Evolutionary conservation across 768 basidiomycete species (phyloP).

Genomic region (Podaxis sp.): DNA sequence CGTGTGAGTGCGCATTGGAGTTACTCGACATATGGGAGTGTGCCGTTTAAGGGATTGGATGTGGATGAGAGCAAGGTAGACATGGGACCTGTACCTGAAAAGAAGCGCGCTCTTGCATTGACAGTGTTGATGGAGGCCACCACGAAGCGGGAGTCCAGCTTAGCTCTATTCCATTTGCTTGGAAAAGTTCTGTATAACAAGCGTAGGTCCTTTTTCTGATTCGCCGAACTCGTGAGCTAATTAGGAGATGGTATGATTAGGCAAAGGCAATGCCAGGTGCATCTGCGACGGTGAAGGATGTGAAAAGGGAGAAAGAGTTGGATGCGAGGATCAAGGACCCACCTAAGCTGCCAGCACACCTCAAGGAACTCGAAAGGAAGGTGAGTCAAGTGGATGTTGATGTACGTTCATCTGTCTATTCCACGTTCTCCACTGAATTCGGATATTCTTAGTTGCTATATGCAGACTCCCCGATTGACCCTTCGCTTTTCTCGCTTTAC

Average conservation of each 20-base stretch:
- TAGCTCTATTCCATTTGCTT: too few relatives aligned
- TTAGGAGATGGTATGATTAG: constrained; percentile 34
- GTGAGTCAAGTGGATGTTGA: constrained; percentile 78
- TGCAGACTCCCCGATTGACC: constrained; percentile 87
- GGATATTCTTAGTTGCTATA: constrained; percentile 57
- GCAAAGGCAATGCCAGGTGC: constrained; percentile 67
- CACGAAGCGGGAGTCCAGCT: too few relatives aligned
- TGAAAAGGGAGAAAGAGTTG: constrained; percentile 55
- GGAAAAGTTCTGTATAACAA: constrained; percentile 68
- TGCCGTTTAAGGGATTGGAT: too few relatives aligned
- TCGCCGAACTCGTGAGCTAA: background rate
- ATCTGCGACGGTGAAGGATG: constrained; percentile 61
- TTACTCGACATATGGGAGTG: too few relatives aligned
- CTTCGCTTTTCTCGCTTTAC: constrained; percentile 85
- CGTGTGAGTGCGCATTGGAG: too few relatives aligned
- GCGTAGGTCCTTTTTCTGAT: constrained; percentile 47
- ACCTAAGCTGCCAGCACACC: constrained; percentile 55
- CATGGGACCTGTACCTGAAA: too few relatives aligned
- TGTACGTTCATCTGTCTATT: constrained; percentile 19
- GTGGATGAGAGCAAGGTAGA: too few relatives aligned
- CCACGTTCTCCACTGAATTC: background rate
- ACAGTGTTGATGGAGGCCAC: too few relatives aligned
- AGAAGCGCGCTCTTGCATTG: too few relatives aligned
- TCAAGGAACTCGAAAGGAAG: constrained; percentile 59
- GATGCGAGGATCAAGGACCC: constrained; percentile 58